A percentile compares a stretch with the other conserved stretches of the same genome.
Evolutionary conservation across 441 rosid species (phyloP).

Genomic region (Erodium texanum): DNA sequence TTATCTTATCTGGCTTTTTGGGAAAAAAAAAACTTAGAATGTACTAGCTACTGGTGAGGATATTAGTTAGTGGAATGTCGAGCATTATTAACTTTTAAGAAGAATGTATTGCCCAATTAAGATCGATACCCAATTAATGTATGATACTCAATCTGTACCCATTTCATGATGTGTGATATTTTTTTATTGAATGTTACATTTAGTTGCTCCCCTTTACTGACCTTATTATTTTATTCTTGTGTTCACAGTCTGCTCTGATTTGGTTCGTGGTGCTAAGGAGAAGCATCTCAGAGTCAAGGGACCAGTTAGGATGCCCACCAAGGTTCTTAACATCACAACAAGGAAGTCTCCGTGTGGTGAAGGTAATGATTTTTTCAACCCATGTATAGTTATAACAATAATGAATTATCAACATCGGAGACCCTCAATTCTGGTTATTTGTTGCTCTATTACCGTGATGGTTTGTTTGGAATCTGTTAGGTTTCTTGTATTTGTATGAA

Average conservation of each 20-base stretch:
- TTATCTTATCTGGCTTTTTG: too few species aligned
- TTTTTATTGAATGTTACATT: too few species aligned
- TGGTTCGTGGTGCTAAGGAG: constrained; percentile 42
- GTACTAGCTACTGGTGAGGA: too few species aligned
- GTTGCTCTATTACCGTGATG: not conserved
- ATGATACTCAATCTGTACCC: not conserved
- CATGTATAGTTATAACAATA: not conserved
- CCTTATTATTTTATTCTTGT: not conserved
- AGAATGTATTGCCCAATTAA: too few species aligned
- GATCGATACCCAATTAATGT: too few species aligned
- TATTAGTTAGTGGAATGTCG: too few species aligned
- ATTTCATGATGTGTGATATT: not conserved
- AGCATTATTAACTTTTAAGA: too few species aligned
- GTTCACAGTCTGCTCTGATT: constrained; percentile 37
- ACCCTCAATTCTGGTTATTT: too few species aligned
- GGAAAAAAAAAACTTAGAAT: too few species aligned
- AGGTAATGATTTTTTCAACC: constrained; percentile 23
- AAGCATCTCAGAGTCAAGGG: constrained; percentile 39
- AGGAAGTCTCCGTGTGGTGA: constrained; percentile 51
- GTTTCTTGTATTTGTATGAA: not conserved
- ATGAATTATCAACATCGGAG: too few species aligned
- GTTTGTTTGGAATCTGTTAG: not conserved
- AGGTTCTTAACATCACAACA: constrained; percentile 41
- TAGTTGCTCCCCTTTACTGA: not conserved
- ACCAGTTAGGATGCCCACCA: constrained; percentile 46